Base-by-base conservation (phyloP, 305 asterid genomes). In the Fraxinus angustifolia region DNA sequence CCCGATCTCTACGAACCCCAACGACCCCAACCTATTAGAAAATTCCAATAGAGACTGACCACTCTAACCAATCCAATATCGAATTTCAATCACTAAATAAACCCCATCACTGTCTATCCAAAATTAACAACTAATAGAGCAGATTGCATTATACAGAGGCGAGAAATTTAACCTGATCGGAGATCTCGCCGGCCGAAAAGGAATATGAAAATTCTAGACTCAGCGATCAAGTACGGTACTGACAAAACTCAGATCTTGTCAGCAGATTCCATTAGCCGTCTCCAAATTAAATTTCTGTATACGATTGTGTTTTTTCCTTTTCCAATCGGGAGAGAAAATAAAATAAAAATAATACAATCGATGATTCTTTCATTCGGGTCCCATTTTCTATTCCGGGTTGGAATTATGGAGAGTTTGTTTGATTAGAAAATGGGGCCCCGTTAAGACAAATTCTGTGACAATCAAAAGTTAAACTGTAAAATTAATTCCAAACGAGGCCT, bases 161-260 rank as follows among this genome's bases (percentile, higher is more conserved):
- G 67, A 56, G 67, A 56, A 6, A 56, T 56, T 53, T 67, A 77
- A 85, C 90, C 88, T 86, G 77, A 79, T 87, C 84, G 84, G 85
- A 83, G 88, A 88, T 86, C 88, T 85, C 87, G 83, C 88, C 87
- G 85, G 81, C 89, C 28, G 78, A 77, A 82, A 30, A 3, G 77
- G 71, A 72, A 83, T 67, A 81, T 74, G 81, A 62, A 58, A 76
- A 77, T 56, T 31, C 31, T 3, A 40, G 86, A 76, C 82, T 83
- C 85, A 86, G 84, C 85, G 90, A 84, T 80, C 83, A 40, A 80
- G 77, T 48, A 65, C 73, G 28, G 50, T 62, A 14, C 45, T 28
- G 53, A 67, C 50, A 19, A 16, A 53, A 77, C 80, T 50, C 40
- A 2, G 58, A 36, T 40, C 35, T 17, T 16, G 50, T 53, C 21